Evolutionary conservation across 2,329 filamentous ascomycete genomes (phyloP), one percentile per base, ranked within the genome.

Genomic region (Fusarium stilboides): DNA sequence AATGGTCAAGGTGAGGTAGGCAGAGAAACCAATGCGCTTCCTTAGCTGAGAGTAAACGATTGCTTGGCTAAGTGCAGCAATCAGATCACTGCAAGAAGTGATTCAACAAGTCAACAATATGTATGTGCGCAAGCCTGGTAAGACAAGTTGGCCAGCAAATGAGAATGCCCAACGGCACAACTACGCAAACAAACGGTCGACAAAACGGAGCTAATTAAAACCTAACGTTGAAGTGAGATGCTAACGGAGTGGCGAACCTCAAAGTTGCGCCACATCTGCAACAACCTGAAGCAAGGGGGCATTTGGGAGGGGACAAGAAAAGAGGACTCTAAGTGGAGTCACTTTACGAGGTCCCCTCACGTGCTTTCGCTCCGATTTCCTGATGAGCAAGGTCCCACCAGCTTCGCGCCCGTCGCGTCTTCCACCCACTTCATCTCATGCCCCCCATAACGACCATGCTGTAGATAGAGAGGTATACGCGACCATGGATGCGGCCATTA

Each of bases 351-450:
- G 50, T 20, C 8, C n/a, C 34, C 74, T 83, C 81, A 83, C 81
- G 81, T 83, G 81, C 76, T 78, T 80, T 80, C 81, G 81, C 78
- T 81, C 74, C 73, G 75, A 78, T 75, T 75, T 82, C 79, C 80
- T 77, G 79, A 74, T 65, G 68, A 70, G 57, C 73, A 65, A 64
- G 67, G 75, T 71, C 73, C 76, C 77, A 75, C 77, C 74, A 78
- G 76, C 64, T 77, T 77, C 79, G 79, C 79, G 79, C 76, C 78
- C 75, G 78, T 80, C 82, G 81, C 81, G 82, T 82, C 79, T 80
- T 76, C 79, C 79, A 71, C 73, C 75, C 75, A 80, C 79, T 71
- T 80, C 78, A 77, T 76, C 71, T 72, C 76, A 78, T 77, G 72
- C 78, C 80, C 80, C 77, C 79, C 77, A 76, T 62, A 63, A 78